Conservation (phyloP, 345 rosid species). For the Murraya paniculata region DNA sequence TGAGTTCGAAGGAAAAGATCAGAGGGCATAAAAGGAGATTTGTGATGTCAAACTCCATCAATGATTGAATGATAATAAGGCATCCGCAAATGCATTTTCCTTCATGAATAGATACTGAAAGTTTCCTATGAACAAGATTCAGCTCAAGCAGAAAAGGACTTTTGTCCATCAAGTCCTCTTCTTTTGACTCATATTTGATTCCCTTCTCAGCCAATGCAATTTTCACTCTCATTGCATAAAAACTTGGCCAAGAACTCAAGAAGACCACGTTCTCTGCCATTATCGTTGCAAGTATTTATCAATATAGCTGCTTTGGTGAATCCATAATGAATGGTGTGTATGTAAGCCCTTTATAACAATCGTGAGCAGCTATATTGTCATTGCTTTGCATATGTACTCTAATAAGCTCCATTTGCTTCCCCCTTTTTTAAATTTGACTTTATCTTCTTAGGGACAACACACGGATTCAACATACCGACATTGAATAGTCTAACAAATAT, state of each 20-base stretch:
- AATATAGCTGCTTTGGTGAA: too few relatives aligned
- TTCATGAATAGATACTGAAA: constrained; percentile 7
- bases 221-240: constrained; percentile 15
- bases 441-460: too few relatives aligned
- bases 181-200: background rate
- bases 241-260: constrained; percentile 3
- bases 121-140: constrained; percentile 12
- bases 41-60: constrained; percentile 12
- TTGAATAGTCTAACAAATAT: too few relatives aligned
- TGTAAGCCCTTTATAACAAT: too few relatives aligned
- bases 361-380: too few relatives aligned
- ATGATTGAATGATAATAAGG: constrained; percentile 9
- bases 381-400: too few relatives aligned
- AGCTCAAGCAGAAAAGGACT: background rate
- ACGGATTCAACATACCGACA: too few relatives aligned
- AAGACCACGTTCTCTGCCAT: background rate
- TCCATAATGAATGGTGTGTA: too few relatives aligned
- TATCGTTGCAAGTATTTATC: background rate
- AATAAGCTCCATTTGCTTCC: too few relatives aligned
- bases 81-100: constrained; percentile 1
- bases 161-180: constrained; percentile 7
- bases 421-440: too few relatives aligned
- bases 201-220: constrained; percentile 18
- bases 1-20: constrained; percentile 5
- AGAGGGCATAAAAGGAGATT: constrained; percentile 9